phyloP scores from a whole-genome alignment of 805 yeast genomes.

The Starmerella khaoyaiensis region DNA sequence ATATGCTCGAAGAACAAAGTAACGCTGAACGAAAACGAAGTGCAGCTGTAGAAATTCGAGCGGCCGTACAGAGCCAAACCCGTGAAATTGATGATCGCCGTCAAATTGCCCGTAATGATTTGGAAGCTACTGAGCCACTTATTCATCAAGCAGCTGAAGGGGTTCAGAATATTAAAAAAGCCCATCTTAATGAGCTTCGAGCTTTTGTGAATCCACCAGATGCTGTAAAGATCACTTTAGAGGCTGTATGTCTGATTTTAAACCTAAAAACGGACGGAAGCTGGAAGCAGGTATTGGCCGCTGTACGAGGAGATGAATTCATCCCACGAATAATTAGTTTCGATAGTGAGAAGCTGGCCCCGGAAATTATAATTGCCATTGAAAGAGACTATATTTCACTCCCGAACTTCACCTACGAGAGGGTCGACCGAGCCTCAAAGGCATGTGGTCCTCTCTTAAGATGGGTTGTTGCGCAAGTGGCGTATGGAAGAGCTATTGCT shows the following conservation, averaged over 20 bases:
- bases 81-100: slow-evolving; percentile 43
- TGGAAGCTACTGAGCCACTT: slow-evolving; percentile 73
- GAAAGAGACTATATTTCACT: slow-evolving; percentile 46
- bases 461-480: slow-evolving; percentile 85
- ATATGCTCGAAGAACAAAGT: slow-evolving; percentile 72
- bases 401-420: slow-evolving; percentile 52
- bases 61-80: slow-evolving; percentile 56
- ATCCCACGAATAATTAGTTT: slow-evolving; percentile 69
- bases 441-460: slow-evolving; percentile 86
- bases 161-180: slow-evolving; percentile 85
- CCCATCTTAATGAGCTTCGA: slow-evolving; percentile 76
- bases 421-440: slow-evolving; percentile 78
- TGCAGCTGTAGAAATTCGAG: slow-evolving; percentile 65
- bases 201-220: slow-evolving; percentile 87
- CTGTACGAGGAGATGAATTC: slow-evolving; percentile 78
- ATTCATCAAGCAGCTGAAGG: slow-evolving; percentile 73
- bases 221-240: slow-evolving; percentile 71
- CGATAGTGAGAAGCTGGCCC: slow-evolving; percentile 50
- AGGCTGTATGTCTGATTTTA: slow-evolving; percentile 71
- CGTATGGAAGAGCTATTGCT: slow-evolving; percentile 57
- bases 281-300: slow-evolving; percentile 76
- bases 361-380: slow-evolving; percentile 43
- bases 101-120: slow-evolving; percentile 43
- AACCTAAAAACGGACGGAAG: slow-evolving; percentile 45
- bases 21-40: slow-evolving; percentile 86